Evolutionary conservation across 2,329 filamentous ascomycete genomes (phyloP).

Genomic region (Balansia obtecta): DNA sequence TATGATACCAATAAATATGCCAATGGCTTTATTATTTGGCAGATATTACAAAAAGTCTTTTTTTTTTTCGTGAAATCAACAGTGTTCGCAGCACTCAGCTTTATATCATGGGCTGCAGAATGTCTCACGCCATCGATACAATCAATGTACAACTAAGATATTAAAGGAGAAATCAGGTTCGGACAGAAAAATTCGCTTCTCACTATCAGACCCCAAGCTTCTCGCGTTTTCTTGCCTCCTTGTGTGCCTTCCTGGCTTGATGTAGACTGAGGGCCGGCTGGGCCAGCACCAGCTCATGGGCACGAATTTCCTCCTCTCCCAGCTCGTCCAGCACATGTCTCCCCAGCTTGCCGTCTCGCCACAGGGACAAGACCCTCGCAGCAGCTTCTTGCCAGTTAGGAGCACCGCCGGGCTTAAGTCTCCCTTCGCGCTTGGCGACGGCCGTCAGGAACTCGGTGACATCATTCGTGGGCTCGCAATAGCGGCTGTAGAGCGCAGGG

Average conservation of each 20-base stretch:
- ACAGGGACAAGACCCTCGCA: slow-evolving; percentile 68
- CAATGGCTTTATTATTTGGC: too few relatives aligned
- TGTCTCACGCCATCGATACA: neutral
- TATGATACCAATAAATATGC: too few relatives aligned
- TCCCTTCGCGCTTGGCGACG: slow-evolving; percentile 63
- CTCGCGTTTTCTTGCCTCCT: slow-evolving; percentile 41
- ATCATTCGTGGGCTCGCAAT: slow-evolving; percentile 69
- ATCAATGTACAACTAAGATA: neutral
- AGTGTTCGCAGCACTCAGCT: neutral
- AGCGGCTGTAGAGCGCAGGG: slow-evolving; percentile 48
- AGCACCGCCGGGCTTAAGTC: slow-evolving; percentile 59
- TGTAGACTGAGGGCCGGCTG: slow-evolving; percentile 47
- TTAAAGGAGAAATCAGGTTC: neutral
- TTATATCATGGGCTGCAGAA: neutral
- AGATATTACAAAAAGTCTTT: too few relatives aligned
- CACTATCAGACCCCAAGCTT: slow-evolving; percentile 7
- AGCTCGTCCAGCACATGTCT: slow-evolving; percentile 71
- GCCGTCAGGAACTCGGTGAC: slow-evolving; percentile 57
- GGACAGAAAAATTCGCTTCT: neutral
- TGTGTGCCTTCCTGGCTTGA: slow-evolving; percentile 56
- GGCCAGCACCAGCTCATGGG: slow-evolving; percentile 32
- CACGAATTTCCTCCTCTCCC: slow-evolving; percentile 40
- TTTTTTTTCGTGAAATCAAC: neutral
- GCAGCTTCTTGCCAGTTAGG: slow-evolving; percentile 63
- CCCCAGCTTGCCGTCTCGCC: slow-evolving; percentile 66